phyloP scores from a whole-genome alignment of 257 asterid genomes.

The Solanum raphanifolium region DNA sequence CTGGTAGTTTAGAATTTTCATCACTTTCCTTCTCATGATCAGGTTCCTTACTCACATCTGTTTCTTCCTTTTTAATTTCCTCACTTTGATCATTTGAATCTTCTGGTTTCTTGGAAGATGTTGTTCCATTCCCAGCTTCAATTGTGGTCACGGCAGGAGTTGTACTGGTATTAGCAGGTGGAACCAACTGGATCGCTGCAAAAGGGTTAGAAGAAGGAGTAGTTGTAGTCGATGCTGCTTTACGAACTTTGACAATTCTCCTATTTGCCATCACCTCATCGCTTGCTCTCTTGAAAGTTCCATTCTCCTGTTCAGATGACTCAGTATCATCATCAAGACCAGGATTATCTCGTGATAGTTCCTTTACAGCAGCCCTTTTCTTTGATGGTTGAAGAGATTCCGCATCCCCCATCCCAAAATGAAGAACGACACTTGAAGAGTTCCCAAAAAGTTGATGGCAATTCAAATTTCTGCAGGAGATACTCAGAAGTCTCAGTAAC shows the following conservation, averaged over 20 bases:
- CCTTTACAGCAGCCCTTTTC: slow-evolving; percentile 84
- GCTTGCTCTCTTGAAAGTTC: slow-evolving; percentile 78
- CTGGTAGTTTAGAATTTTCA: slow-evolving; percentile 17
- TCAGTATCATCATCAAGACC: slow-evolving; percentile 77
- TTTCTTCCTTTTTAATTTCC: neutral
- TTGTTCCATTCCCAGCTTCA: neutral
- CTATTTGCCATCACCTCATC: slow-evolving; percentile 77
- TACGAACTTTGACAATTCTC: slow-evolving; percentile 81
- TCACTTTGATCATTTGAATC: slow-evolving; percentile 1
- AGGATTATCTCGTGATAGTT: slow-evolving; percentile 76
- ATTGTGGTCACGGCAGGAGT: neutral
- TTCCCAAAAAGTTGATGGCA: neutral
- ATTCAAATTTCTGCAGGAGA: slow-evolving; percentile 5
- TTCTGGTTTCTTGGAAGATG: neutral
- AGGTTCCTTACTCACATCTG: neutral
- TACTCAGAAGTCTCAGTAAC: neutral
- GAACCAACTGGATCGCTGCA: slow-evolving; percentile 52
- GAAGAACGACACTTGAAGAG: neutral
- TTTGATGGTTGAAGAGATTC: slow-evolving; percentile 64
- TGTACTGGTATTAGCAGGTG: slow-evolving; percentile 23
- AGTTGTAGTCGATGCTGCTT: slow-evolving; percentile 28
- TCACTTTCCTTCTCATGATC: slow-evolving; percentile 16
- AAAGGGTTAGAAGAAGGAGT: slow-evolving; percentile 66
- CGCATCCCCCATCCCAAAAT: slow-evolving; percentile 60
- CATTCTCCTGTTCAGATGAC: slow-evolving; percentile 52